phyloP scores from a whole-genome alignment of 1,284 basidiomycete genomes.

The Papiliotrema laurentii region DNA sequence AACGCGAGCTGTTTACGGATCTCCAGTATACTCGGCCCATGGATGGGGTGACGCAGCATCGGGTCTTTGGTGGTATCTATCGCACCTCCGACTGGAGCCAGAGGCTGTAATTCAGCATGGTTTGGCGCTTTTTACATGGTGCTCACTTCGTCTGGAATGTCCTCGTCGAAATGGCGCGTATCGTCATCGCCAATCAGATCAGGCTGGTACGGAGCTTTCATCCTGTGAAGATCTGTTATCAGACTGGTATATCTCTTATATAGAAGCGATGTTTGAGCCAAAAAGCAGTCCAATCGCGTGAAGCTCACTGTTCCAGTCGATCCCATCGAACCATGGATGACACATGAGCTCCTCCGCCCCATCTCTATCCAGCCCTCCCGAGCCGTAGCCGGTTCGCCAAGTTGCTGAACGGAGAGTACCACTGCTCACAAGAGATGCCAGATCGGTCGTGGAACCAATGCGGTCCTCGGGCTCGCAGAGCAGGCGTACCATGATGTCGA shows the following conservation, averaged over 20 bases:
- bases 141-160: constrained; percentile 82
- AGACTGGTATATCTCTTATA: too few species aligned
- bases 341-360: constrained; percentile 85
- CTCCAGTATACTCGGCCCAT: constrained; percentile 79
- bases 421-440: constrained; percentile 13
- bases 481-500: constrained; percentile 78
- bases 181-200: constrained; percentile 73
- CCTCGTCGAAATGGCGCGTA: constrained; percentile 85
- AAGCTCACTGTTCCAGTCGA: constrained; percentile 69
- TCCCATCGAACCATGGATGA: constrained; percentile 80
- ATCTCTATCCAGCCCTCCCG: constrained; percentile 52
- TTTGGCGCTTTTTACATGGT: background rate
- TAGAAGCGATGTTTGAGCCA: background rate
- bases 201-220: constrained; percentile 80
- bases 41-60: constrained; percentile 72
- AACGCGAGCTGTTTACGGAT: constrained; percentile 69
- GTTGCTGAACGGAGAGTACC: constrained; percentile 1
- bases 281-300: too few species aligned
- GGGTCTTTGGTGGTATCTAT: constrained; percentile 83
- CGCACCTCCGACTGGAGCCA: constrained; percentile 81
- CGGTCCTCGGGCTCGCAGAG: constrained; percentile 93
- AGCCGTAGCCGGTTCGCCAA: background rate
- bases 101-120: constrained; percentile 55
- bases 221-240: constrained; percentile 60
- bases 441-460: constrained; percentile 61